These are phyloP conservation scores for Wickerhamomyces sydowiorum DNA, from an alignment of 805 yeast genomes.

Conservation along the genomic window DNA sequence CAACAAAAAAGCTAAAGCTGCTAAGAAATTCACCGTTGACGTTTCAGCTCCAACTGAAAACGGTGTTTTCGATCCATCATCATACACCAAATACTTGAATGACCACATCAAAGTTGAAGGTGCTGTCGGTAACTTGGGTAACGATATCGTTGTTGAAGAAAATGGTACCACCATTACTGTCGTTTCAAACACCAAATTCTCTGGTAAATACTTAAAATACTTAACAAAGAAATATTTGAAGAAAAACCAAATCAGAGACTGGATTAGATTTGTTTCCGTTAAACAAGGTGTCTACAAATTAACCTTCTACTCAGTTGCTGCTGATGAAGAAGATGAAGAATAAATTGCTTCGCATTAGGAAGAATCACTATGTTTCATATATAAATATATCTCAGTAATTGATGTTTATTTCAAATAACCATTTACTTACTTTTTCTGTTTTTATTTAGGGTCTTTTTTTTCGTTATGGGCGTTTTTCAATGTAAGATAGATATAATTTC, in stretches of 20 bases:
- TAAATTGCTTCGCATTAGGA: slow-evolving; percentile 33
- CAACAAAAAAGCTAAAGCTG: slow-evolving; percentile 73
- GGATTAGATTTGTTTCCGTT: slow-evolving; percentile 98
- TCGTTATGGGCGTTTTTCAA: slow-evolving; percentile 14
- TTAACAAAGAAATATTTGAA: slow-evolving; percentile 99
- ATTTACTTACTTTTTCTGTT: slow-evolving; percentile 10
- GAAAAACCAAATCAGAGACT: slow-evolving; percentile 99
- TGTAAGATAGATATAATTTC: slow-evolving; percentile 13
- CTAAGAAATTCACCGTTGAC: slow-evolving; percentile 92
- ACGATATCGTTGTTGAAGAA: slow-evolving; percentile 84
- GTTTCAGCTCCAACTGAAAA: slow-evolving; percentile 95
- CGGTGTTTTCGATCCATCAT: slow-evolving; percentile 96
- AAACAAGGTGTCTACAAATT: slow-evolving; percentile 94
- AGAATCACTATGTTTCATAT: neutral
- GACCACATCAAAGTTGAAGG: slow-evolving; percentile 99
- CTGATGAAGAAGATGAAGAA: slow-evolving; percentile 94
- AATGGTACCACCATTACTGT: slow-evolving; percentile 87
- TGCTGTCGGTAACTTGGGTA: slow-evolving; percentile 95
- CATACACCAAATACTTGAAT: slow-evolving; percentile 95
- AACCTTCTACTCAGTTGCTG: slow-evolving; percentile 98
- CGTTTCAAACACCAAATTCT: slow-evolving; percentile 88
- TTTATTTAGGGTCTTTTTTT: slow-evolving; percentile 13
- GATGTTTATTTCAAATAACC: slow-evolving; percentile 12
- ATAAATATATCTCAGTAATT: slow-evolving; percentile 6
- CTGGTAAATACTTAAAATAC: slow-evolving; percentile 99